Base-by-base conservation (phyloP, 2,329 filamentous ascomycete species). In the Trichophyton equinum region DNA sequence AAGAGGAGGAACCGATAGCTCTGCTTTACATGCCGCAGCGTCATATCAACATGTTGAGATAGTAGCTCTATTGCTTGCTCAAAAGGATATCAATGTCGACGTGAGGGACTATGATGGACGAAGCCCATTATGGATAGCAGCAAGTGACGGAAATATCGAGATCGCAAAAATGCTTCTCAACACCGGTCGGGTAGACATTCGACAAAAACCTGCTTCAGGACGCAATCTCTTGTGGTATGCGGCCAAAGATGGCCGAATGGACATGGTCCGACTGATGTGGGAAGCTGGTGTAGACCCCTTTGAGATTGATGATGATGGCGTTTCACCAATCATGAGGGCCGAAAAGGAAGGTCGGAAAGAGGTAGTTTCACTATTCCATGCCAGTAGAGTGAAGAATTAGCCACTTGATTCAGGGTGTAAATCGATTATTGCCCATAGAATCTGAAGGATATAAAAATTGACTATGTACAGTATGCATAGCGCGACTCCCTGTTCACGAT, bases 41-140 rank as follows among this genome's bases (percentile, higher is more conserved):
- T 9, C 44, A 6, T 18, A 46, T 30, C 36, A 38, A 13, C 38
- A 58, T 42, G 33, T 4, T 1, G 56, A 58, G n/a, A 44, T 58
- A 15, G 33, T 44, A n/a, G 9, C 7, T 8, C 33, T 58, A 5
- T 18, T 58, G 6, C 38, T 58, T 42, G 30, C 40, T 22, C 30
- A 40, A 46, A 22, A 58, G 22, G 25, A 40, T 5, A 51, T 55
- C 36, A 38, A 57, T 4, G 18, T 60, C 3, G 22, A 57, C 15
- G n/a, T 56, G 1, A 44, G 22, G 2, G 42, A 57, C 25, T 15
- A 4, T 3, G 3, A 20, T 3, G 61, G 58, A 1, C 22, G 38
- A 18, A 62, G 58, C n/a, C 40, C 61, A 22, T 36, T 62, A n/a
- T 40, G 22, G 38, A 18, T 25, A 6, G 58, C 61, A 18, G 30